Base-by-base conservation (phyloP, 2,329 filamentous ascomycete species). In the Teratosphaeria nubilosa region DNA sequence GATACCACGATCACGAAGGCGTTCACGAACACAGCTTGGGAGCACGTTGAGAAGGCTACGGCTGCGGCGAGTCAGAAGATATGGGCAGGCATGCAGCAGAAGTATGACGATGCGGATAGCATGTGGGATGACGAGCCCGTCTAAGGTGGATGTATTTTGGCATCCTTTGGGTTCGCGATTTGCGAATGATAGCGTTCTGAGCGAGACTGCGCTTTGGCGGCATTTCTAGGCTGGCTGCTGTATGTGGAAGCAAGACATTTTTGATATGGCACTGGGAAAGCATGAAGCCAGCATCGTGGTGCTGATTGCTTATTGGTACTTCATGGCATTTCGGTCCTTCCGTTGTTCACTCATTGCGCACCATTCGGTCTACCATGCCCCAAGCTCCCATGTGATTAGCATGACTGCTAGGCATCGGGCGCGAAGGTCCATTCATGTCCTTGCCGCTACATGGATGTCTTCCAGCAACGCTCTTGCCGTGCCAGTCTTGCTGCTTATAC, bases 71-170 rank as follows among this genome's bases (percentile, higher is more conserved):
- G 61, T 13, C 59, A 55, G 30, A 64, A 61, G 53, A 59, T 67
- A 25, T 60, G 60, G 55, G 27, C 57, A 37, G 66, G 65, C 58
- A 55, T 60, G 25, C 58, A 58, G 27, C 59, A 68, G 22, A 65
- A 62, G n/a, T 59, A 67, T 24, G 66, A 68, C 58, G 64, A 68
- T 54, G 59, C 62, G 37, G 68, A 66, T 5, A 58, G 60, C 30
- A 67, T 69, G 61, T 64, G 64, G 63, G 64, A 68, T 25, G 68
- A 70, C 60, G 66, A 68, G 57, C 48, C 54, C 55, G 16, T 56
- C 2, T 60, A 20, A 55, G 16, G 37, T 9, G 25, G n/a, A 27
- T 20, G 25, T 2, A 2, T 30, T 30, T 54, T 32, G 24, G 24
- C 25, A 48, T 30, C 27, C 6, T 56, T 45, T 57, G 20, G 51